Conservation (phyloP, 1,284 basidiomycete species). For the Tremellales sp. region DNA sequence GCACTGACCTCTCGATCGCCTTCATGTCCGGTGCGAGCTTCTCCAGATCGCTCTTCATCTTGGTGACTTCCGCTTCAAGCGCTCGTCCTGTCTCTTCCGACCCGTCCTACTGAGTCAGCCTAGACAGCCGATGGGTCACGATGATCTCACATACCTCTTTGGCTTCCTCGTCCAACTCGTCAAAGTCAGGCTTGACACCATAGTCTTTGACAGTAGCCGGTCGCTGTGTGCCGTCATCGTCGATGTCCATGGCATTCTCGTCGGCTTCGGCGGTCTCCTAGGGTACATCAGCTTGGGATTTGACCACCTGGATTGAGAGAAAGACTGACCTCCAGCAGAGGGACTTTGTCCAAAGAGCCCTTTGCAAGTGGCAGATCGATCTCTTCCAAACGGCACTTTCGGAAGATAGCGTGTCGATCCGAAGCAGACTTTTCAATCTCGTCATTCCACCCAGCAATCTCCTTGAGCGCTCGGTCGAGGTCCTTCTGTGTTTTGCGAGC, state of each 20-base stretch:
- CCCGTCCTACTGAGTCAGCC: slow-evolving; percentile 46
- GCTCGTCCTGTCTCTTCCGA: slow-evolving; percentile 64
- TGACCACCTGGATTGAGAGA: background rate
- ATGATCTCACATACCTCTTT: slow-evolving; percentile 56
- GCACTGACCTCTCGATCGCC: slow-evolving; percentile 63
- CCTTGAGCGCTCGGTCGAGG: slow-evolving; percentile 83
- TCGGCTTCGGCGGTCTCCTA: background rate
- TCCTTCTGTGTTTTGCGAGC: slow-evolving; percentile 66
- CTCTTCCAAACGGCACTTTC: slow-evolving; percentile 90
- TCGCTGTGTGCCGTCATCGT: slow-evolving; percentile 69
- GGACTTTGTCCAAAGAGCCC: slow-evolving; percentile 71
- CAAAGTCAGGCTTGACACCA: slow-evolving; percentile 87
- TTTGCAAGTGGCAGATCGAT: slow-evolving; percentile 70
- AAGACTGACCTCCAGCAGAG: slow-evolving; percentile 77
- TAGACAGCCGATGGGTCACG: slow-evolving; percentile 38
- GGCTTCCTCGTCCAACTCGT: slow-evolving; percentile 74
- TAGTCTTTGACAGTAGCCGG: slow-evolving; percentile 72
- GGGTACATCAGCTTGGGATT: background rate
- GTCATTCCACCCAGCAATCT: slow-evolving; percentile 85
- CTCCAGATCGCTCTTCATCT: slow-evolving; percentile 78
- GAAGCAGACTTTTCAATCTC: slow-evolving; percentile 85
- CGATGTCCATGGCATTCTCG: slow-evolving; percentile 65
- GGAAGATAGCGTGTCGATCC: slow-evolving; percentile 81
- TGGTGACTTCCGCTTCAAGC: slow-evolving; percentile 71
- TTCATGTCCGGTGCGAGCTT: slow-evolving; percentile 95